Conservation (phyloP, 2,329 filamentous ascomycete genomes). For the Fusarium keratoplasticum region DNA sequence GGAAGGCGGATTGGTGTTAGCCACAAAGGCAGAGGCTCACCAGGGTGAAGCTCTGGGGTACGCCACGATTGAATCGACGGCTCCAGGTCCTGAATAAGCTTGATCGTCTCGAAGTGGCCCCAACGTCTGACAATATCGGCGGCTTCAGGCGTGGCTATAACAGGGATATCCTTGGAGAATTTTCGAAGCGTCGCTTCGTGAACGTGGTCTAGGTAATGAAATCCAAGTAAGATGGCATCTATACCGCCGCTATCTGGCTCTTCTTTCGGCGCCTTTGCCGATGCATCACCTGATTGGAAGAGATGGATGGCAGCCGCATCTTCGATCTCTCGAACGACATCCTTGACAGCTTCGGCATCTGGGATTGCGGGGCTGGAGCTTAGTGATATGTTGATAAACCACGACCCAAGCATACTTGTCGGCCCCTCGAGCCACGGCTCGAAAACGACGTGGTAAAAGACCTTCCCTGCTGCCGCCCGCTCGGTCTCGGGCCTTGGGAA, state of each 20-base stretch:
- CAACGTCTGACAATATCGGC: slow-evolving; percentile 19
- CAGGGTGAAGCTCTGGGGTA: slow-evolving; percentile 31
- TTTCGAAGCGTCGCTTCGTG: slow-evolving; percentile 32
- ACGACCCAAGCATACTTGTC: slow-evolving; percentile 25
- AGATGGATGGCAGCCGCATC: slow-evolving; percentile 2
- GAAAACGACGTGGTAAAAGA: slow-evolving; percentile 48
- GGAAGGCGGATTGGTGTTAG: slow-evolving; percentile 33
- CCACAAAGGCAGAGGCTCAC: slow-evolving; percentile 36
- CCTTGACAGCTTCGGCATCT: slow-evolving; percentile 20
- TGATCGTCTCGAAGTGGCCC: slow-evolving; percentile 37
- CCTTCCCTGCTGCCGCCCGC: slow-evolving; percentile 27
- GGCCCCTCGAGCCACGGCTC: slow-evolving; percentile 50
- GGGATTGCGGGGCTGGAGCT: slow-evolving; percentile 1
- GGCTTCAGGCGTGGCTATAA: slow-evolving; percentile 32
- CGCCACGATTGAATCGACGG: slow-evolving; percentile 20
- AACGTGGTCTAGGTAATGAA: slow-evolving; percentile 34
- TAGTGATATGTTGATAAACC: slow-evolving; percentile 38
- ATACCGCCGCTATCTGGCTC: slow-evolving; percentile 11
- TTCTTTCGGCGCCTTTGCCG: not conserved
- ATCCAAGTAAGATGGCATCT: slow-evolving; percentile 39
- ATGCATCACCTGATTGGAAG: not conserved
- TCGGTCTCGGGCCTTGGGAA: slow-evolving; percentile 45
- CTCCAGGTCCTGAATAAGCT: slow-evolving; percentile 18
- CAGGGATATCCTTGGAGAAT: slow-evolving; percentile 32
- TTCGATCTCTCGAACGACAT: slow-evolving; percentile 34